phyloP scores from a whole-genome alignment of 345 rosid species.

The Corchorus olitorius region DNA sequence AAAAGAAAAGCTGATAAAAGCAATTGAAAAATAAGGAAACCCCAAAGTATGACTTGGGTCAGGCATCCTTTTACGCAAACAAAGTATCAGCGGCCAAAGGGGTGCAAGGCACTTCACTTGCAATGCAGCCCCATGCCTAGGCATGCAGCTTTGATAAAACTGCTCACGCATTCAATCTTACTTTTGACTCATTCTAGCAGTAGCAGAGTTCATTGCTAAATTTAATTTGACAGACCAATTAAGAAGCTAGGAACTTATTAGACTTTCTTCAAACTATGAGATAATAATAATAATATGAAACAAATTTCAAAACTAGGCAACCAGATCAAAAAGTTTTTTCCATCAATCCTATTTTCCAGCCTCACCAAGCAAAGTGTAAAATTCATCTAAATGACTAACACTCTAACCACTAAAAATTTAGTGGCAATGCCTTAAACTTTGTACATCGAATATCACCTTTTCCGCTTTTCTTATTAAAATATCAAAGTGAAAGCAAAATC shows the following conservation, averaged over 20 bases:
- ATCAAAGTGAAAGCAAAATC: not conserved
- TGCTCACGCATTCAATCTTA: not conserved
- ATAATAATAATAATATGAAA: not conserved
- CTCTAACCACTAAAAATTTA: not conserved
- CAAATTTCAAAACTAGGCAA: not conserved
- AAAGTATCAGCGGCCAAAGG: not conserved
- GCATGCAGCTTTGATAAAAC: not conserved
- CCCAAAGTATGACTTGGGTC: not conserved
- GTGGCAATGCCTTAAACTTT: not conserved
- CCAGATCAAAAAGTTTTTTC: not conserved
- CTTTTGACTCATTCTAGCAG: not conserved
- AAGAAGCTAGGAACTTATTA: not conserved
- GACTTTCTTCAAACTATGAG: not conserved
- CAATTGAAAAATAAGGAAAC: too few species aligned
- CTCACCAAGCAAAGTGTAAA: not conserved
- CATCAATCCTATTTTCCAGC: not conserved
- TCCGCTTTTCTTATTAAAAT: not conserved
- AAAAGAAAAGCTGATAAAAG: too few species aligned
- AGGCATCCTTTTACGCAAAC: not conserved
- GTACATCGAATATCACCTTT: not conserved
- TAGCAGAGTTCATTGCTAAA: not conserved
- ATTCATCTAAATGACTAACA: not conserved
- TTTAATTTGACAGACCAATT: not conserved
- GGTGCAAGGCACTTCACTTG: not conserved
- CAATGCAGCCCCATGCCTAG: not conserved